Evolutionary conservation across 495 filamentous ascomycete species (phyloP), one percentile per base, ranked within the genome.

Genomic region (Podospora pseudoanserina): DNA sequence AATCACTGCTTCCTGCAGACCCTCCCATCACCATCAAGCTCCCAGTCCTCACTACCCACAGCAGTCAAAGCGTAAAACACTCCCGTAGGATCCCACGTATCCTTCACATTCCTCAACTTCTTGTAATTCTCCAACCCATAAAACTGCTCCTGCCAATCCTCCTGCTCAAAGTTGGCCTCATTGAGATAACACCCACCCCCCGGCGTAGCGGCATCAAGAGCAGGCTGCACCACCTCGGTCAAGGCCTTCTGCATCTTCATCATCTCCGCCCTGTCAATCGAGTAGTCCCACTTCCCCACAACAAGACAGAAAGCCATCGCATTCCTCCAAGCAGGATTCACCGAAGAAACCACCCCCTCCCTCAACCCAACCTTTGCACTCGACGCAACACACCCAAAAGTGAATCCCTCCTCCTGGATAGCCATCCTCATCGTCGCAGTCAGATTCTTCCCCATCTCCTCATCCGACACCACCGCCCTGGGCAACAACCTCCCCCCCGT

Each of bases 61-160:
- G 55, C 55, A 19, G 55, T 58, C 55, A 19, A 11, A 19, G 55
- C 55, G 18, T 58, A 58, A 26, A 58, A 58, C 55, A 58, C n/a
- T 0, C 55, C 23, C 55, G 6, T 26, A 15, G 55, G n/a, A 58
- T 58, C 55, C n/a, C 23, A 58, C 23, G 9, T 58, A 19, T 58
- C 55, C 55, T 58, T 58, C n/a, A 58, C 55, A 19, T 58, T 58
- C 55, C 23, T 20, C 55, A 58, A 58, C 0, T 26, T 19, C 55
- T 58, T 58, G 55, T 58, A 58, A 5, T 20, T 26, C n/a, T 58
- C 55, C 23, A 20, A 19, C 55, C 55, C 55, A 58, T 58, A 58
- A 58, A 58, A 58, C 55, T 58, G 55, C 55, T 58, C 55, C 55
- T 26, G n/a, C 55, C 55, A 58, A 58, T 58, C 55, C 23, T 7